phyloP scores from a whole-genome alignment of 495 filamentous ascomycete genomes.

The Viridothelium virens region DNA sequence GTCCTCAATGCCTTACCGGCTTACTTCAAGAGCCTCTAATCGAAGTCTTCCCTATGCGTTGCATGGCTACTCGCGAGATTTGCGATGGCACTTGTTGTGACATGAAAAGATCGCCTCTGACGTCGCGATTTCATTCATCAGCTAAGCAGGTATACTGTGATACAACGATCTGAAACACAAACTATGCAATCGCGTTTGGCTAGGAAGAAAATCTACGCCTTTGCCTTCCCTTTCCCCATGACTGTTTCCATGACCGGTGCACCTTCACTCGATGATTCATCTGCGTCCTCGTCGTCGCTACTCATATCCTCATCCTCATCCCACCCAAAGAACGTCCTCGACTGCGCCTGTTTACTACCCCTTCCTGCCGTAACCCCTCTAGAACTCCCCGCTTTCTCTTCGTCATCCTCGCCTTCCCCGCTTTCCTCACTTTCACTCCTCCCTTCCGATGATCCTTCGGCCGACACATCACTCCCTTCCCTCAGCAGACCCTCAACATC shows the following conservation, averaged over 20 bases:
- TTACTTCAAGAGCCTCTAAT: no score
- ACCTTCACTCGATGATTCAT: constrained; percentile 17
- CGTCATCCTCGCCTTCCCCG: constrained; percentile 46
- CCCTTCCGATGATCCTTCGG: constrained; percentile 28
- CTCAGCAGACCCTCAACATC: constrained; percentile 36
- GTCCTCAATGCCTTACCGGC: no score
- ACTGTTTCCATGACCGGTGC: constrained; percentile 12
- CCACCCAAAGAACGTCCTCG: constrained; percentile 65
- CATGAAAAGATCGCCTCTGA: no score
- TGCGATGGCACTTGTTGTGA: no score
- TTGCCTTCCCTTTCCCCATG: constrained; percentile 29
- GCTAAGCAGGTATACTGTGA: not conserved
- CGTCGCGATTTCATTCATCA: no score
- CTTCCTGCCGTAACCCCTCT: constrained; percentile 34
- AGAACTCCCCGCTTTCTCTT: constrained; percentile 37
- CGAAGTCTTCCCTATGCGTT: no score
- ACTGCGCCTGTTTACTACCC: constrained; percentile 24
- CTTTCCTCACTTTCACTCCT: constrained; percentile 48
- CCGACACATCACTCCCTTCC: constrained; percentile 22
- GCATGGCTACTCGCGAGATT: no score
- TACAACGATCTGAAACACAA: not conserved
- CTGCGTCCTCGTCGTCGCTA: constrained; percentile 56
- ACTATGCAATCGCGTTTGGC: not conserved
- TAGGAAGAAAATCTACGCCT: not conserved
- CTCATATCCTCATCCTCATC: constrained; percentile 91